phyloP scores from a whole-genome alignment of 108 stramenopile genomes.

The Aurantiochytrium sp. region DNA sequence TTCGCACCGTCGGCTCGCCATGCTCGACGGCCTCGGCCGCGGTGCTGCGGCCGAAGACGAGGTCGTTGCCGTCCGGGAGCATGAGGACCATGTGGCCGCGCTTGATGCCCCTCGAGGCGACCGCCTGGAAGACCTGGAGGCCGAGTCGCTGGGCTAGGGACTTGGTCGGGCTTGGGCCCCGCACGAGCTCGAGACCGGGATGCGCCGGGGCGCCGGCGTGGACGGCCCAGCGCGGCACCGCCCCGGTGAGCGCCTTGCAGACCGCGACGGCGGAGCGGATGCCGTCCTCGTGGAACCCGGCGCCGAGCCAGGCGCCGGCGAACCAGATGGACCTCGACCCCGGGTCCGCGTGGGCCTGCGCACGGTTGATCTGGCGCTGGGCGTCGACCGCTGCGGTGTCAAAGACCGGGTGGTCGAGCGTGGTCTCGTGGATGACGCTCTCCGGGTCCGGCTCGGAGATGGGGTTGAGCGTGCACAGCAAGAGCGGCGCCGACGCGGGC shows the following conservation, averaged over 20 bases:
- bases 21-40: neutral
- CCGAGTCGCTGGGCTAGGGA: neutral
- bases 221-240: conserved; percentile 65
- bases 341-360: conserved; percentile 64
- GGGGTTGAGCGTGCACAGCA: conserved; percentile 91
- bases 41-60: neutral
- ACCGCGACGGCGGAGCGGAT: conserved; percentile 75
- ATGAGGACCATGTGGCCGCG: conserved; percentile 27
- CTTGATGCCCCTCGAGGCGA: neutral
- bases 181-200: neutral
- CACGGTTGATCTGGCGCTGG: conserved; percentile 52
- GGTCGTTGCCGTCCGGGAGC: conserved; percentile 21
- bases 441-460: conserved; percentile 58
- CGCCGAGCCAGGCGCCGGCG: conserved; percentile 84
- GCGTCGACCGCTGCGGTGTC: conserved; percentile 64
- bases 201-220: neutral
- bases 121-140: neutral
- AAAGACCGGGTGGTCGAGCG: conserved; percentile 83
- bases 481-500: conserved; percentile 51
- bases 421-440: conserved; percentile 53
- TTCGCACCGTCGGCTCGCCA: neutral
- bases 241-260: conserved; percentile 60
- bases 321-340: conserved; percentile 72
- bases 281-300: conserved; percentile 97
- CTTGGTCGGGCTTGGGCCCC: neutral